A percentile compares a stretch with the other conserved stretches of the same genome.
Evolutionary conservation across 140 eudicot species (phyloP).

Genomic region (Bidens hawaiensis): DNA sequence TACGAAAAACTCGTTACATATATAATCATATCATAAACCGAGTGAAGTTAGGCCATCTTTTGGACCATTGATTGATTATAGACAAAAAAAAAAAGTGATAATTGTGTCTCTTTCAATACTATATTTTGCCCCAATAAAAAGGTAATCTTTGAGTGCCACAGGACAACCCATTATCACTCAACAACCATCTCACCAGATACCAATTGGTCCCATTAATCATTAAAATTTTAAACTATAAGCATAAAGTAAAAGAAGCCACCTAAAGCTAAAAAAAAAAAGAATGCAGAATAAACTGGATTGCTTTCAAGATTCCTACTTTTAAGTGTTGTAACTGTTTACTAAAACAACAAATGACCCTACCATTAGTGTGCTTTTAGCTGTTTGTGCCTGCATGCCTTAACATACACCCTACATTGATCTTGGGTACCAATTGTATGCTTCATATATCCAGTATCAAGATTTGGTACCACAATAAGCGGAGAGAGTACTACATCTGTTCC

Average conservation of each 20-base stretch:
- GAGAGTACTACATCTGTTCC: not conserved
- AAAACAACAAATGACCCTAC: conserved; percentile 22
- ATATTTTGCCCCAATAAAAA: conserved; percentile 21
- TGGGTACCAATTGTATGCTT: conserved; percentile 7
- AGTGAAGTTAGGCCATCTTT: conserved; percentile 22
- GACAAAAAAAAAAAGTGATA: conserved; percentile 17
- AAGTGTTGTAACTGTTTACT: conserved; percentile 8
- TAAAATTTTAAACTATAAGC: conserved; percentile 3
- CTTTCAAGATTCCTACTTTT: conserved; percentile 27
- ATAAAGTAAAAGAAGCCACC: conserved; percentile 13
- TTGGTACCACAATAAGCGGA: not conserved
- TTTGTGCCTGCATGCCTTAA: conserved; percentile 6
- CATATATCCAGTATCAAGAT: not conserved
- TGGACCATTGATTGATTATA: conserved; percentile 26
- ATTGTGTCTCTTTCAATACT: conserved; percentile 20
- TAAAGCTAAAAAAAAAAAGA: too few species aligned
- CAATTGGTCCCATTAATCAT: conserved; percentile 23
- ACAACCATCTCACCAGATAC: conserved; percentile 35
- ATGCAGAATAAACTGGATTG: conserved; percentile 12
- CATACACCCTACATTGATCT: conserved; percentile 8
- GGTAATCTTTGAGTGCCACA: conserved; percentile 38
- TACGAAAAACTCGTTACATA: conserved; percentile 14
- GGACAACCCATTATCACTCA: conserved; percentile 21
- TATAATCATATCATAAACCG: conserved; percentile 15
- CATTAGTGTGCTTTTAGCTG: conserved; percentile 12